Evolutionary conservation across 495 filamentous ascomycete genomes (phyloP), one percentile per base, ranked within the genome.

Genomic region (Penicillium roqueforti): DNA sequence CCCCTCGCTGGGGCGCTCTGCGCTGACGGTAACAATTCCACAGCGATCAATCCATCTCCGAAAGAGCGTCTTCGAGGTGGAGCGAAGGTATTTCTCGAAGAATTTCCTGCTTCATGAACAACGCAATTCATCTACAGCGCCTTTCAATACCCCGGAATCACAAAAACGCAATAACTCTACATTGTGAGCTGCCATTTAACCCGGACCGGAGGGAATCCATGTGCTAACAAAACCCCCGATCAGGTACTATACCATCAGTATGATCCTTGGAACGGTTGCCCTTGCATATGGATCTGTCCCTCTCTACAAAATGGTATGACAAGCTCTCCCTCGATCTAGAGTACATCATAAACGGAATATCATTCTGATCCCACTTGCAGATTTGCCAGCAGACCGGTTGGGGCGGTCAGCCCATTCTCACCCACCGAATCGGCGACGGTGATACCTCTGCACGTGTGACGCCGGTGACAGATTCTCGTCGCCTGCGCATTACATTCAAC

Each of bases 331-430:
- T 9, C 25, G 6, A 47, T 48, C 26, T 14, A 20, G 6, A 13
- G 26, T 18, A 49, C 1, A 8, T 25, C 19, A 22, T 20, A 18
- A 7, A 2, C 11, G 18, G 25, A 43, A 50, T 18, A 42, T 52
- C 53, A 39, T 46, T 6, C 3, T 40, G 32, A 38, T 52, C 22
- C 57, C 18, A 34, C 43, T 31, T 39, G 26, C 47, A 96, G 87
- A 96, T 99, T 63, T 99, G 93, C 75, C 89, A 95, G 68, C 92
- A 92, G 36, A 97, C 89, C 3, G 93, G 93, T 61, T 99, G 87
- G 85, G 89, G 89, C 58, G 93, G 93, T 18, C 91, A 95, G 63
- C 93, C 93, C 13, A 83, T 97, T 51, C 87, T 87, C 56, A 88
- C 92, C 40, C 90, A 96, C 71, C 79, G 78, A 49, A 65, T 65